Conservation (phyloP, 306 rosid species). For the Macrotyloma uniflorum region DNA sequence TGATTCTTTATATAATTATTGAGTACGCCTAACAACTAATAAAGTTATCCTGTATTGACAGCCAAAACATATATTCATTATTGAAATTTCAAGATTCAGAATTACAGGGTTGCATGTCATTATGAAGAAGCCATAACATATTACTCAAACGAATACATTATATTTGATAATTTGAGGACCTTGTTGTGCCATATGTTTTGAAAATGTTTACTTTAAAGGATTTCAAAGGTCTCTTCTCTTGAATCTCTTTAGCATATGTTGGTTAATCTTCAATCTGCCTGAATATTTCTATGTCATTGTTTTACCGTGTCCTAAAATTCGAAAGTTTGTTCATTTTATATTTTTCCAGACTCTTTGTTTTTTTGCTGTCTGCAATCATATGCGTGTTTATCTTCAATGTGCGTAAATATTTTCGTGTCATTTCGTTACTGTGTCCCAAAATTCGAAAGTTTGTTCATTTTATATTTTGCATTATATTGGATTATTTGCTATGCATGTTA, state of each 20-base stretch:
- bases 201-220: conserved; percentile 18
- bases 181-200: background rate
- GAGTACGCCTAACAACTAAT: background rate
- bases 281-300: background rate
- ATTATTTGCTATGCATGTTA: too few species aligned
- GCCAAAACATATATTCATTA: conserved; percentile 10
- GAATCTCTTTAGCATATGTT: conserved; percentile 23
- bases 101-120: background rate
- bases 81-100: conserved; percentile 10
- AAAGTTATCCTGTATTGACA: conserved; percentile 7
- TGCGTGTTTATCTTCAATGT: too few species aligned
- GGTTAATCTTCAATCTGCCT: background rate
- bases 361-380: background rate
- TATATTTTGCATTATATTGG: too few species aligned
- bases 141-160: background rate
- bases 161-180: conserved; percentile 1
- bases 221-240: conserved; percentile 23
- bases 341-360: background rate
- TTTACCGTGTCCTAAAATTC: background rate
- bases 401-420: too few species aligned
- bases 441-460: too few species aligned
- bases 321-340: background rate
- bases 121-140: too few species aligned
- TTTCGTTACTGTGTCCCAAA: too few species aligned
- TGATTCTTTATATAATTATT: background rate